phyloP scores from a whole-genome alignment of 768 basidiomycete species.

The Russula dissimulans region DNA sequence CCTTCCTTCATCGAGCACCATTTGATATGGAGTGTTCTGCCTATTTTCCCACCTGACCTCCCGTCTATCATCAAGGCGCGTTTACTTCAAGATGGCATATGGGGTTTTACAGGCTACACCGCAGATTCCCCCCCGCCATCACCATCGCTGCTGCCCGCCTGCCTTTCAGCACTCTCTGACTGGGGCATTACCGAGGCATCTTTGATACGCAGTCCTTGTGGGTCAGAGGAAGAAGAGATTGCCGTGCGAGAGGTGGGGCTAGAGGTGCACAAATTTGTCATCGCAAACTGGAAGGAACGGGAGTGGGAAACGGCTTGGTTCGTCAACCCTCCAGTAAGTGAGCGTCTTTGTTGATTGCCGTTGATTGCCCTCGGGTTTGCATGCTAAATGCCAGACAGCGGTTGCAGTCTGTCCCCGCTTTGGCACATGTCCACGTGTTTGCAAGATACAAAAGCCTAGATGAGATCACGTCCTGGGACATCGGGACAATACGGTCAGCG shows the following conservation, averaged over 20 bases:
- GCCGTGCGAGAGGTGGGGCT: constrained; percentile 42
- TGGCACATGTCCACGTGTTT: constrained; percentile 86
- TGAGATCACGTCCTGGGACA: constrained; percentile 3
- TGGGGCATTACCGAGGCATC: constrained; percentile 62
- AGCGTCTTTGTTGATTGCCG: constrained; percentile 22
- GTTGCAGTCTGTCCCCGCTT: constrained; percentile 69
- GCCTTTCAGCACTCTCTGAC: constrained; percentile 53
- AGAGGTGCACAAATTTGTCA: constrained; percentile 57
- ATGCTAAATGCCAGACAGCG: constrained; percentile 35
- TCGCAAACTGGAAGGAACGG: constrained; percentile 53
- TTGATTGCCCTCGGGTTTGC: background rate
- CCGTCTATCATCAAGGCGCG: constrained; percentile 43
- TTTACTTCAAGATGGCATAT: constrained; percentile 67
- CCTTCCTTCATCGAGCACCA: constrained; percentile 66
- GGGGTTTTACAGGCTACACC: constrained; percentile 65
- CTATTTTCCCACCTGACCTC: constrained; percentile 55
- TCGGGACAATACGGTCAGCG: background rate
- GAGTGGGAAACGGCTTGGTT: constrained; percentile 94
- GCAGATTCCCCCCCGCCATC: constrained; percentile 41
- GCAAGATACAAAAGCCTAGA: constrained; percentile 43
- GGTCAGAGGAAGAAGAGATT: constrained; percentile 43
- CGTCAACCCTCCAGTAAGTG: constrained; percentile 78
- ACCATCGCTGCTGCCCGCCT: constrained; percentile 48
- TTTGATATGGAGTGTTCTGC: constrained; percentile 69
- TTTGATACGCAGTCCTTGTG: constrained; percentile 43